Percentiles rank a stretch among this genome's conserved stretches.
Evolutionary conservation across 2,329 filamentous ascomycete genomes (phyloP).

Genomic region (Epichloe glyceriae): DNA sequence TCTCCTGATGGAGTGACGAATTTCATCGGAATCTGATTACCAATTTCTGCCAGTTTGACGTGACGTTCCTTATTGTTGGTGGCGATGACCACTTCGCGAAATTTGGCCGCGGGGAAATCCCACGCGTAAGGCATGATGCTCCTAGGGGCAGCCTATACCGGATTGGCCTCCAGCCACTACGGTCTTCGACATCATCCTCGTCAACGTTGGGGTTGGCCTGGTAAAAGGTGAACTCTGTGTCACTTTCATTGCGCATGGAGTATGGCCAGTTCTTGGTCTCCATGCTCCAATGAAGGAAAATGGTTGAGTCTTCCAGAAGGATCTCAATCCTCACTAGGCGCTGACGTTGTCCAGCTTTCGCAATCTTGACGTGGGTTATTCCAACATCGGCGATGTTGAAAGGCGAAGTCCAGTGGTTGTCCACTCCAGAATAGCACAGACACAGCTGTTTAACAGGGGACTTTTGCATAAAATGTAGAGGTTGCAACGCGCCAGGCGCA

Average conservation of each 20-base stretch:
- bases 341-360: slow-evolving; percentile 80
- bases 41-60: slow-evolving; percentile 91
- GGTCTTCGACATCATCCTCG: slow-evolving; percentile 73
- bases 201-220: slow-evolving; percentile 89
- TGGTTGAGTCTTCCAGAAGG: slow-evolving; percentile 81
- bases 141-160: slow-evolving; percentile 82
- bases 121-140: slow-evolving; percentile 99
- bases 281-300: slow-evolving; percentile 81
- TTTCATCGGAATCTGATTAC: slow-evolving; percentile 90
- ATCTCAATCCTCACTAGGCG: slow-evolving; percentile 78
- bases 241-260: slow-evolving; percentile 96
- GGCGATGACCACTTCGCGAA: slow-evolving; percentile 74
- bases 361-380: slow-evolving; percentile 84
- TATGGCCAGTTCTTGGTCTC: slow-evolving; percentile 97
- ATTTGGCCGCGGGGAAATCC: slow-evolving; percentile 97
- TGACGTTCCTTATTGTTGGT: slow-evolving; percentile 52
- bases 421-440: slow-evolving; percentile 82
- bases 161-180: slow-evolving; percentile 83
- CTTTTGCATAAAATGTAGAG: slow-evolving; percentile 81
- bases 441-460: slow-evolving; percentile 77
- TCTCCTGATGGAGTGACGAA: slow-evolving; percentile 54
- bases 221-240: slow-evolving; percentile 92
- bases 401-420: slow-evolving; percentile 94
- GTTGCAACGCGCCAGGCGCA: slow-evolving; percentile 64
- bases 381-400: slow-evolving; percentile 96